Evolutionary conservation across 2,329 filamentous ascomycete genomes (phyloP).

Genomic region (Zasmidium angulare): DNA sequence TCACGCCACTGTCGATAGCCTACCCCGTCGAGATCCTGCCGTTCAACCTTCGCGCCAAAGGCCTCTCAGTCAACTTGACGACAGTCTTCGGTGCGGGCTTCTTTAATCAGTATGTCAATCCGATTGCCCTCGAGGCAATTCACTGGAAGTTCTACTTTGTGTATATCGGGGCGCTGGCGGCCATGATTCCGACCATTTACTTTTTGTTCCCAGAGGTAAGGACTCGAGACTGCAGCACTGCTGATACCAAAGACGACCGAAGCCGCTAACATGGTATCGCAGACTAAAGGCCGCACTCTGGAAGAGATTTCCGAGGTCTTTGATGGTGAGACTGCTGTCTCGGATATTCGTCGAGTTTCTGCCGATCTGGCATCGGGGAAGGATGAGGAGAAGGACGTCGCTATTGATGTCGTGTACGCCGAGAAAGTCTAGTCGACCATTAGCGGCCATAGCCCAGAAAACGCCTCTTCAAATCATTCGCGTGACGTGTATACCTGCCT

Average conservation of each 20-base stretch:
- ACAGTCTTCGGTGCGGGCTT: conserved; percentile 20
- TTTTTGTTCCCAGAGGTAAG: conserved; percentile 8
- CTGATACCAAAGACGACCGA: too few species aligned
- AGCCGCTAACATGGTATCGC: background rate
- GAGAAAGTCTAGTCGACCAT: too few species aligned
- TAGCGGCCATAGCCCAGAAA: too few species aligned
- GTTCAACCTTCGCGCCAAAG: conserved; percentile 28
- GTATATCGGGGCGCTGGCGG: conserved; percentile 35
- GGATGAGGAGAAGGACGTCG: too few species aligned
- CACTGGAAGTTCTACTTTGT: conserved; percentile 47
- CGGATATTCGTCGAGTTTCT: background rate
- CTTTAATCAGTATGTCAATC: conserved; percentile 43
- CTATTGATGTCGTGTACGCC: background rate
- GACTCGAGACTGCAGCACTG: conserved; percentile 39
- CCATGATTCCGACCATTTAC: conserved; percentile 20
- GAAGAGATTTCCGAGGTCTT: conserved; percentile 49
- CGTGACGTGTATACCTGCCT: too few species aligned
- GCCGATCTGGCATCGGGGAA: too few species aligned
- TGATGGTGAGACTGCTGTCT: conserved; percentile 41
- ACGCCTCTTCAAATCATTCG: too few species aligned
- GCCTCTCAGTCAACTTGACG: conserved; percentile 20
- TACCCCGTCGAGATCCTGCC: conserved; percentile 38
- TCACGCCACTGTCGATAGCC: conserved; percentile 32
- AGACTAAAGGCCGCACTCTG: conserved; percentile 40
- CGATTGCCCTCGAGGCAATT: conserved; percentile 40